Base-by-base conservation (phyloP, 202 grass and related monocot genomes). In the Elaeis oleifera region DNA sequence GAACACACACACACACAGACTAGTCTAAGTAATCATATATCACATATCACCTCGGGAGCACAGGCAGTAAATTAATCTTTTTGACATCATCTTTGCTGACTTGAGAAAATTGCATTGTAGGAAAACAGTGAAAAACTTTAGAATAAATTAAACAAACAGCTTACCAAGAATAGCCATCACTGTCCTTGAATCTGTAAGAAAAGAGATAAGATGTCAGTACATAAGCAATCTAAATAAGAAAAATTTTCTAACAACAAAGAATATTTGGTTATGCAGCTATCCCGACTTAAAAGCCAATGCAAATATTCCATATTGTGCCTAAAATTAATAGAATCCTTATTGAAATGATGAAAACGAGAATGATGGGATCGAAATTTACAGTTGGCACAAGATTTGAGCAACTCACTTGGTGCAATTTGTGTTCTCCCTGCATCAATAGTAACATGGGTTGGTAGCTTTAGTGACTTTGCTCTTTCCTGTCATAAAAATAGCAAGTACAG, bases 81-180 rank as follows among this genome's bases (percentile, higher is more conserved):
- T 8, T 23, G 20, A 63, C 18, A 68, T 13, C 8, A 44, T 44
- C 36, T 44, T 44, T 44, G 9, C 36, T 44, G 36, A 13, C 36
- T 44, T 13, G 11, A 44, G 36, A 51, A 50, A 67, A 5, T 20
- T 15, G 20, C 18, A 54, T 18, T 39, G 5, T 28, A 24, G 4
- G 26, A 68, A 5, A 13, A 16, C 32, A 39, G 14, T 69, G 3
- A 63, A 63, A 75, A 49, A 24, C 0, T 3, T 44, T 44, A 44
- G 11, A 44, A 44, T 14, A 44, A 44, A 44, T 44, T 14, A 44
- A 44, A 44, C 36, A 44, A 44, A 44, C 11, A 72, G 55, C 80
- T 69, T 97, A 92, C 92, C 88, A 48, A 97, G 77, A 78, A 97
- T 84, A 68, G 87, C 84, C 88, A 97, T 97, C n/a, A 97, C 92